These are phyloP conservation scores for Protomyces inouyei DNA, from an alignment of 1,139 yeast species.

Conservation along the genomic window DNA sequence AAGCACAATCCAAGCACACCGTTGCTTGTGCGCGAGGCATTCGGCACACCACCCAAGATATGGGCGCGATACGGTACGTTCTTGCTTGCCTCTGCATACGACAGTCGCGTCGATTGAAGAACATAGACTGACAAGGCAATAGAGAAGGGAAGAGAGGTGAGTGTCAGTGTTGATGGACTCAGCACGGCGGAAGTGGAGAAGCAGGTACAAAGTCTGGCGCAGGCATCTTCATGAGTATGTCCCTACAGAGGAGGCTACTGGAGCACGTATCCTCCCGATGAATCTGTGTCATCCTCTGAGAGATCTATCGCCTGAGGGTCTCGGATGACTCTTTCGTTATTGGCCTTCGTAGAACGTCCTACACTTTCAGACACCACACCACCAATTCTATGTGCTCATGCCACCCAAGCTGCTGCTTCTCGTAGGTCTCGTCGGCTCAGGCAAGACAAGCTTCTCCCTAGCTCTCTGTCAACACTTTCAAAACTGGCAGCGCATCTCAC, in stretches of 20 bases:
- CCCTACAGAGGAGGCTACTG: background rate
- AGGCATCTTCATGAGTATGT: background rate
- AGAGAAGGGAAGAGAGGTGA: constrained; percentile 36
- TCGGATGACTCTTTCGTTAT: too few species aligned
- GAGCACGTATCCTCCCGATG: too few species aligned
- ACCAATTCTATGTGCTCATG: too few species aligned
- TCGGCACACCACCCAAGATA: constrained; percentile 65
- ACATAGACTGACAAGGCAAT: background rate
- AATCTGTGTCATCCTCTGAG: too few species aligned
- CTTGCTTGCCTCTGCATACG: background rate
- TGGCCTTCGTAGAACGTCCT: too few species aligned
- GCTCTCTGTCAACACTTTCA: background rate
- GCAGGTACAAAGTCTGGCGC: constrained; percentile 26
- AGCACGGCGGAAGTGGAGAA: constrained; percentile 32
- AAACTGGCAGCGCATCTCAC: constrained; percentile 1
- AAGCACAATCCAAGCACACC: constrained; percentile 56
- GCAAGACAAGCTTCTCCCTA: background rate
- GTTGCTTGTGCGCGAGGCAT: constrained; percentile 68
- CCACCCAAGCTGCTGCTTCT: background rate
- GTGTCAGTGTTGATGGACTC: constrained; percentile 38
- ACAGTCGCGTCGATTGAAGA: background rate
- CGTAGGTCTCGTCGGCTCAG: background rate
- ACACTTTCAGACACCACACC: too few species aligned
- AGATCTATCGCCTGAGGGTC: too few species aligned
- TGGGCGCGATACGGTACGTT: constrained; percentile 57